A percentile compares a stretch with the other conserved stretches of the same genome.
Evolutionary conservation across 176 grass and related monocot genomes (phyloP).

Genomic region (Carex pumila): DNA sequence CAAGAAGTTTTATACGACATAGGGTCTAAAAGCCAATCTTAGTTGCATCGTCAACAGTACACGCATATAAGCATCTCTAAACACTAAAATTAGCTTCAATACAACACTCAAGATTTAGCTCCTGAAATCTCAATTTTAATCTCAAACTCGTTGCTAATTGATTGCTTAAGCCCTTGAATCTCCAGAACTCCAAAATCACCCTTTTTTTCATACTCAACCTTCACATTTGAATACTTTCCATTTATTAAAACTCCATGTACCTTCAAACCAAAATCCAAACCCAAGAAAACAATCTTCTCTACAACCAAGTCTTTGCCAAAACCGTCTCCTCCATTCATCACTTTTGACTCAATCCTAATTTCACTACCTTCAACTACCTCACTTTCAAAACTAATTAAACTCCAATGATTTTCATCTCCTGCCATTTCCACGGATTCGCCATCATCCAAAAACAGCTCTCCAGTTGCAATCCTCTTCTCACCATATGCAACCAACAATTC

Average conservation of each 20-base stretch:
- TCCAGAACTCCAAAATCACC: slow-evolving; percentile 24
- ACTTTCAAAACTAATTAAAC: slow-evolving; percentile 36
- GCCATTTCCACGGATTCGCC: slow-evolving; percentile 66
- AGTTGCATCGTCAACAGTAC: no score
- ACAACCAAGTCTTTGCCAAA: slow-evolving; percentile 27
- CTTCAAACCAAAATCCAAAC: slow-evolving; percentile 28
- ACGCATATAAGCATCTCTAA: no score
- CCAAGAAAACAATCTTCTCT: slow-evolving; percentile 52
- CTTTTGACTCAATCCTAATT: slow-evolving; percentile 39
- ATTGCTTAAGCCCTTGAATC: slow-evolving; percentile 38
- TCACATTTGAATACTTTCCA: slow-evolving; percentile 1
- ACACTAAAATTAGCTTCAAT: background rate
- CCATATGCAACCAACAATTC: slow-evolving; percentile 50
- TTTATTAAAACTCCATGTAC: slow-evolving; percentile 24
- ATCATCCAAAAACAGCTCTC: slow-evolving; percentile 65
- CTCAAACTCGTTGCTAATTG: slow-evolving; percentile 49
- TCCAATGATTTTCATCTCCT: slow-evolving; percentile 23
- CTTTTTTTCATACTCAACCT: background rate
- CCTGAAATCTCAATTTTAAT: slow-evolving; percentile 33
- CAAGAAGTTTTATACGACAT: no score
- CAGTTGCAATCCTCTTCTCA: slow-evolving; percentile 25
- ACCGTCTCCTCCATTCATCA: slow-evolving; percentile 39
- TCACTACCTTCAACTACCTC: background rate
- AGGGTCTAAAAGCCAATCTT: no score
- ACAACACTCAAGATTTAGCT: background rate